A percentile compares a stretch with the other conserved stretches of the same genome.
These are phyloP conservation scores for Podospora anserina DNA, from an alignment of 495 filamentous ascomycete species.

Conservation along the genomic window DNA sequence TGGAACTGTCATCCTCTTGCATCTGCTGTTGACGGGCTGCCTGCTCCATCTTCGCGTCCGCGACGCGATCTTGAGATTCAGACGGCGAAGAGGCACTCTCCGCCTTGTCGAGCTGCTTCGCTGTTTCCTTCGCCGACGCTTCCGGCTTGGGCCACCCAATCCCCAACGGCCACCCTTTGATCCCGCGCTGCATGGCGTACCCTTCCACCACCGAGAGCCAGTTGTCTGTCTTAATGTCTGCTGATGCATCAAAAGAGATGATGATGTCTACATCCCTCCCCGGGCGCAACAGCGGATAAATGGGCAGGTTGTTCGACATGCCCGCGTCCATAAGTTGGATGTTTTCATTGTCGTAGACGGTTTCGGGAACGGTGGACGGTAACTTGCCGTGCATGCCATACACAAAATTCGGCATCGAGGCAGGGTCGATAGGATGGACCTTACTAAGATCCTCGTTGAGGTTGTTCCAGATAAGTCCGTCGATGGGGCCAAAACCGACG, in stretches of 20 bases:
- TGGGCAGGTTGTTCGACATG: conserved; percentile 96
- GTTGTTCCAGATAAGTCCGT: conserved; percentile 79
- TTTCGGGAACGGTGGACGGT: conserved; percentile 69
- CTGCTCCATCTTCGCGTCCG: conserved; percentile 56
- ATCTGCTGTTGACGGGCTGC: conserved; percentile 29
- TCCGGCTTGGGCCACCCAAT: conserved; percentile 77
- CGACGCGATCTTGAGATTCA: conserved; percentile 61
- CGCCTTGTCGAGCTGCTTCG: conserved; percentile 64
- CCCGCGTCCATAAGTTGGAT: conserved; percentile 94
- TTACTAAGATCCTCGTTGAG: conserved; percentile 78
- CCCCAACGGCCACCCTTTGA: conserved; percentile 91
- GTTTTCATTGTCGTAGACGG: conserved; percentile 63
- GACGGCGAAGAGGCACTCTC: conserved; percentile 54
- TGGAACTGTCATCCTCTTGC: neutral
- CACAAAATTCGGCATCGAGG: conserved; percentile 80
- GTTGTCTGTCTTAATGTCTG: conserved; percentile 50
- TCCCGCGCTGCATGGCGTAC: conserved; percentile 79
- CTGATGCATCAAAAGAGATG: conserved; percentile 50
- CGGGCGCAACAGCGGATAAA: conserved; percentile 87
- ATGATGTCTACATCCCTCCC: conserved; percentile 86
- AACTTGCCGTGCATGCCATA: conserved; percentile 73
- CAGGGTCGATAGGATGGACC: conserved; percentile 89
- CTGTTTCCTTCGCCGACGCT: conserved; percentile 52
- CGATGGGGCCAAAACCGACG: conserved; percentile 71
- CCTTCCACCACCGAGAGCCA: conserved; percentile 92